Conservation (phyloP, 495 filamentous ascomycete genomes). For the Viridothelium virens region DNA sequence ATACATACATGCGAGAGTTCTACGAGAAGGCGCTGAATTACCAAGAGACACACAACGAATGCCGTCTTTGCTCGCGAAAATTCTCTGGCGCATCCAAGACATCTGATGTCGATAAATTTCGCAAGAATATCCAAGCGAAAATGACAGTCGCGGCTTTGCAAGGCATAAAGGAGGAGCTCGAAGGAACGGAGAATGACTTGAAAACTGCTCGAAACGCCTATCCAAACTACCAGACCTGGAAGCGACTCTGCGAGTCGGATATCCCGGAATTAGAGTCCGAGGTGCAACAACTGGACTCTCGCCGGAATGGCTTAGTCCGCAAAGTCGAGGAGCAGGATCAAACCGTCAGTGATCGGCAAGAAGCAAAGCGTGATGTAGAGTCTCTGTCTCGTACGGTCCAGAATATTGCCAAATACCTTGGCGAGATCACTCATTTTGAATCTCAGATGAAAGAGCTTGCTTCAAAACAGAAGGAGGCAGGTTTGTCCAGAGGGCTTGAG, state of each 20-base stretch:
- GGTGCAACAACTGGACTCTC: constrained; percentile 44
- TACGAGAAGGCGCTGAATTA: constrained; percentile 52
- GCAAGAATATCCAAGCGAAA: constrained; percentile 52
- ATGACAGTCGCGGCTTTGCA: constrained; percentile 46
- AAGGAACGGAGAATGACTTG: constrained; percentile 47
- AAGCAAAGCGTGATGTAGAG: constrained; percentile 67
- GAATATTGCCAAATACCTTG: constrained; percentile 63
- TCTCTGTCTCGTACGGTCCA: constrained; percentile 63
- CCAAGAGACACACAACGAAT: constrained; percentile 53
- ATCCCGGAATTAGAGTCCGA: constrained; percentile 62
- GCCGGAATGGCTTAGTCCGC: constrained; percentile 53
- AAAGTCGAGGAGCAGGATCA: constrained; percentile 68
- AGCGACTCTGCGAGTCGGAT: constrained; percentile 58
- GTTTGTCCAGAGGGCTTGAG: constrained; percentile 59
- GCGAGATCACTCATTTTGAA: constrained; percentile 61
- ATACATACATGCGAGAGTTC: constrained; percentile 54
- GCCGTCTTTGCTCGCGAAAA: constrained; percentile 58
- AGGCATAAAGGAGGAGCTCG: constrained; percentile 46
- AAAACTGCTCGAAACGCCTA: constrained; percentile 51
- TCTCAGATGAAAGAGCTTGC: constrained; percentile 62
- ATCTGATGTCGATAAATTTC: constrained; percentile 43
- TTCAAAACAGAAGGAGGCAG: constrained; percentile 60
- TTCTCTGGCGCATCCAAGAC: constrained; percentile 44
- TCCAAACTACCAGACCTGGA: constrained; percentile 64
- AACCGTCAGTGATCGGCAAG: constrained; percentile 53